phyloP scores from a whole-genome alignment of 1,139 yeast genomes.

The Meyerozyma elateridarum region DNA sequence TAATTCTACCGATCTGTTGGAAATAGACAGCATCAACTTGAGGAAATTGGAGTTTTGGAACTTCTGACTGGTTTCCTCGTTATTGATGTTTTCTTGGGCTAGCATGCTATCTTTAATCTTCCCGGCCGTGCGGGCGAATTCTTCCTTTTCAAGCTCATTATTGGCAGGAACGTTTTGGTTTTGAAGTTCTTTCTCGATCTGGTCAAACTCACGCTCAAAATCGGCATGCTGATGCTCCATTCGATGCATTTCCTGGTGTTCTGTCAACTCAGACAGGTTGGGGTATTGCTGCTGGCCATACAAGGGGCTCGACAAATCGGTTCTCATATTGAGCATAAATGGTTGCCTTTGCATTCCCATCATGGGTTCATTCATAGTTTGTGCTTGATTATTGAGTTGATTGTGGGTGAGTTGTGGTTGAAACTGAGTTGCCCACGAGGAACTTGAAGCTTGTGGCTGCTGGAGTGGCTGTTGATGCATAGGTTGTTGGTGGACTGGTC shows the following conservation, averaged over 20 bases:
- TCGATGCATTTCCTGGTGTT: constrained; percentile 30
- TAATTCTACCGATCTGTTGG: constrained; percentile 34
- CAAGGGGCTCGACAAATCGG: constrained; percentile 15
- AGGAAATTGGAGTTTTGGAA: constrained; percentile 37
- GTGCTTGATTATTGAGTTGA: constrained; percentile 8
- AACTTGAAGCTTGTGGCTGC: constrained; percentile 8
- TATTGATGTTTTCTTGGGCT: constrained; percentile 14
- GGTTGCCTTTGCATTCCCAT: constrained; percentile 3
- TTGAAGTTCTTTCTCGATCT: constrained; percentile 30
- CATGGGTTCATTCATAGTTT: constrained; percentile 7
- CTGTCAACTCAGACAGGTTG: constrained; percentile 14
- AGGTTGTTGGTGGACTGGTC: constrained; percentile 11
- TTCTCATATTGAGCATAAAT: constrained; percentile 17
- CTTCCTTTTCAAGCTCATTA: constrained; percentile 25
- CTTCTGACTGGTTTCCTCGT: constrained; percentile 26
- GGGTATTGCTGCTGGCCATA: constrained; percentile 9
- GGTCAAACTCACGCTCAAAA: constrained; percentile 35
- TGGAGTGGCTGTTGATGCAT: constrained; percentile 11
- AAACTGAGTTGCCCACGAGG: constrained; percentile 6
- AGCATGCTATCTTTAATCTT: constrained; percentile 33
- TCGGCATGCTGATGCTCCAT: constrained; percentile 23
- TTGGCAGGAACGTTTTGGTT: constrained; percentile 12
- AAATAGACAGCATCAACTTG: constrained; percentile 38
- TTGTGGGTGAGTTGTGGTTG: constrained; percentile 6
- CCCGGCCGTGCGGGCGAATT: constrained; percentile 40